Percentiles rank a stretch among this genome's conserved stretches.
Conservation (phyloP, 2,329 filamentous ascomycete species). For the Penicillium sp. region DNA sequence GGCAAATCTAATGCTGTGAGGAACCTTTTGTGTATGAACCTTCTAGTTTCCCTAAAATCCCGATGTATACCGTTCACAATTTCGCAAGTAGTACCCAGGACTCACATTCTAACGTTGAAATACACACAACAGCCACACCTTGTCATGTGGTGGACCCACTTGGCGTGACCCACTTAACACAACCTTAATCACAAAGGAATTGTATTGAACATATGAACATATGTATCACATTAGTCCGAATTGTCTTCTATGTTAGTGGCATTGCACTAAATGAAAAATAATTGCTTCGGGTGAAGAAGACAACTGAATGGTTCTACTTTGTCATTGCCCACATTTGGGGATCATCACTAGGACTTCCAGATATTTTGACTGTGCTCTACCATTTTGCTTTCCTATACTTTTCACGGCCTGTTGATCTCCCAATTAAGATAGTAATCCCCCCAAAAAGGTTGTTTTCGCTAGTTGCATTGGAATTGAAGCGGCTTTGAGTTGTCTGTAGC, state of each 20-base stretch:
- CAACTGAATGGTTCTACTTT: background rate
- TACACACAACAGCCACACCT: background rate
- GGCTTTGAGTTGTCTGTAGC: background rate
- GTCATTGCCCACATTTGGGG: background rate
- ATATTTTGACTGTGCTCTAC: background rate
- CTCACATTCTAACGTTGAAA: background rate
- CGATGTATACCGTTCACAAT: background rate
- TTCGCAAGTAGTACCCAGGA: background rate
- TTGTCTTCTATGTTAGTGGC: background rate
- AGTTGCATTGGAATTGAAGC: background rate
- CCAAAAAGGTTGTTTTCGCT: background rate
- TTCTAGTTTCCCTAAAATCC: too few relatives aligned
- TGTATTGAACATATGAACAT: too few relatives aligned
- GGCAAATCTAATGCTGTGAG: background rate
- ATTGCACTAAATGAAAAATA: background rate
- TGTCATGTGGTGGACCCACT: background rate
- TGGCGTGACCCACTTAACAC: background rate
- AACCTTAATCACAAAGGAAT: background rate
- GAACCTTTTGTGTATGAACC: background rate
- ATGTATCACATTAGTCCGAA: background rate
- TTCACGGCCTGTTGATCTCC: background rate
- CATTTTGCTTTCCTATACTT: background rate
- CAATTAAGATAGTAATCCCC: background rate
- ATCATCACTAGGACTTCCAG: background rate
- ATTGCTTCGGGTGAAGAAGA: background rate